phyloP scores from a whole-genome alignment of 140 eudicot species.

The Stevia rebaudiana region DNA sequence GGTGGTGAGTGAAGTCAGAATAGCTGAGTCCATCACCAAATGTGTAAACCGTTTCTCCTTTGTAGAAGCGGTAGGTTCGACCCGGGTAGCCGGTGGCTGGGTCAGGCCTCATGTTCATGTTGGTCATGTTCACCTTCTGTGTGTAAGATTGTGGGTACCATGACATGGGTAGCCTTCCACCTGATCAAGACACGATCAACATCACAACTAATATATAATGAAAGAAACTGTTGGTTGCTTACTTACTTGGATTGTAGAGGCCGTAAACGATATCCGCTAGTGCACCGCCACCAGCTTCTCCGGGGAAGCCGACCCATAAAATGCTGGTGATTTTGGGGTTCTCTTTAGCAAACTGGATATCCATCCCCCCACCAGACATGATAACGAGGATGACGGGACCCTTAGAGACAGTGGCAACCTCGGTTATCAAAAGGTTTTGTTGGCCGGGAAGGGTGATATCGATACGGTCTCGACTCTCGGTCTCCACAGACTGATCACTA shows the following conservation, averaged over 20 bases:
- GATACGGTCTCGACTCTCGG: slow-evolving; percentile 58
- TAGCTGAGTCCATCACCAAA: slow-evolving; percentile 89
- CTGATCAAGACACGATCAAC: slow-evolving; percentile 15
- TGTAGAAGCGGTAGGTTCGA: slow-evolving; percentile 83
- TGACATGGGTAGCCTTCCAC: slow-evolving; percentile 43
- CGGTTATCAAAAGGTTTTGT: slow-evolving; percentile 45
- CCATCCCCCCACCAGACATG: slow-evolving; percentile 96
- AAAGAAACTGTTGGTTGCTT: too few relatives aligned
- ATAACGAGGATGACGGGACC: slow-evolving; percentile 92
- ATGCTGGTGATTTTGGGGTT: slow-evolving; percentile 65
- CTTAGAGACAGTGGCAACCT: slow-evolving; percentile 57
- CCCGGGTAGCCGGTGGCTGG: slow-evolving; percentile 91
- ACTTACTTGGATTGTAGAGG: slow-evolving; percentile 65
- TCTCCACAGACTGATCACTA: slow-evolving; percentile 67
- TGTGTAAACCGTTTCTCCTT: slow-evolving; percentile 59
- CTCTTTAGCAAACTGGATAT: slow-evolving; percentile 72
- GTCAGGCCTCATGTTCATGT: slow-evolving; percentile 95
- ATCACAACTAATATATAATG: not conserved
- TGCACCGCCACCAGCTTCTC: slow-evolving; percentile 98
- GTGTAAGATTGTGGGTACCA: slow-evolving; percentile 40
- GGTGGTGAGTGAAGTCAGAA: slow-evolving; percentile 45
- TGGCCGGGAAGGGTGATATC: slow-evolving; percentile 79
- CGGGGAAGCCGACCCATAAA: slow-evolving; percentile 92
- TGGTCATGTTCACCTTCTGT: slow-evolving; percentile 65
- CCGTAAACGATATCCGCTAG: slow-evolving; percentile 83